Base-by-base conservation (phyloP, 768 basidiomycete genomes). In the Mrakia hoshinonis region DNA sequence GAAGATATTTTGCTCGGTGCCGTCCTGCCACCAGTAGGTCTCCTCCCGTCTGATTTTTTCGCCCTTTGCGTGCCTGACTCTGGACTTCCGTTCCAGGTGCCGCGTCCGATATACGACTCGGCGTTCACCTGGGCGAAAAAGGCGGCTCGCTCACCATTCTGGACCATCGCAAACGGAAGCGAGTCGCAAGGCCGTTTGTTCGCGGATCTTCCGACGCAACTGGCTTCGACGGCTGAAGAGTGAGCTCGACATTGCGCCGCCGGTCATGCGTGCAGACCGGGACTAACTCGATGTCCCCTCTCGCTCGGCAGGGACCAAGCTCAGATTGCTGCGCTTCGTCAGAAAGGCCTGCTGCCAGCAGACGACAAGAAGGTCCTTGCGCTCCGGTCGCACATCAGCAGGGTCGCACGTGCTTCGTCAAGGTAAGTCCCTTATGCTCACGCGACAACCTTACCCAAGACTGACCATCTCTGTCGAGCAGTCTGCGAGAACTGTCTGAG, bases 81-180 rank as follows among this genome's bases (percentile, higher is more conserved):
- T 36, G 68, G 62, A 73, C 54, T 68, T 52, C 4, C 20, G 3
- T 11, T 11, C 24, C 73, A 86, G 85, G 76, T 87, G 29, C 77
- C 86, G 74, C 82, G 94, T 54, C 85, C 87, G 63, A 86, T 94
- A 38, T 87, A 95, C 69, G 91, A 94, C 74, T 87, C 90, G 0
- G 88, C 91, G 0, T 84, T 93, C 22, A 83, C 87, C 52, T 96
- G 94, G 90, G 93, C 94, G 0, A 87, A 88, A 84, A 90, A 87
- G 75, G 83, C 87, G 1, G 89, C 92, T 29, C 89, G 88, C 74
- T 85, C 87, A 0, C 83, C 83, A 11, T 95, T 92, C 77, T 94
- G 92, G 92, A 9, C 43, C 39, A n/a, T 15, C 31, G 34, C 51
- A 11, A 26, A 36, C 61, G 38, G 24, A 39, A 43, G 26, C 69